Conservation (phyloP, 2,329 filamentous ascomycete genomes). For the Cytospora piceae region DNA sequence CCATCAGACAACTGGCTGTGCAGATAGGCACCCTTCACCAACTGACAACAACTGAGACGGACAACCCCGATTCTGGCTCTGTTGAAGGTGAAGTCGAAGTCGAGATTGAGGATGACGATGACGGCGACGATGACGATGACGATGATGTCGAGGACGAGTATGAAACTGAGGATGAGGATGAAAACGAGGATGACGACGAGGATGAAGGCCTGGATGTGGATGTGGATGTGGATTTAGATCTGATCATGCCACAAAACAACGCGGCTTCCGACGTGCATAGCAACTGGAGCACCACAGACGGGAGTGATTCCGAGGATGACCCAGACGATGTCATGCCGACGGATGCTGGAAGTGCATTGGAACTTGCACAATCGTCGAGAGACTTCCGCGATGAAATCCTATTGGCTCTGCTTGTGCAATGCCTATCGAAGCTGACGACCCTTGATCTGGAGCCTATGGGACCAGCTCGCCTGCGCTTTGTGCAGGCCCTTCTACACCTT, state of each 20-base stretch:
- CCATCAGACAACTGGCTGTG: background rate
- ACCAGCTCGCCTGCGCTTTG: constrained; percentile 3
- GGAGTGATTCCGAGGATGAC: constrained; percentile 9
- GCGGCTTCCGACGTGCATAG: constrained; percentile 11
- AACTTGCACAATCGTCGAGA: constrained; percentile 3
- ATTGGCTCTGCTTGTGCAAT: constrained; percentile 9
- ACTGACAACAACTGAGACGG: background rate
- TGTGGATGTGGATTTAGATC: background rate
- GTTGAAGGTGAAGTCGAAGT: background rate
- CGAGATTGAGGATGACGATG: constrained; percentile 9
- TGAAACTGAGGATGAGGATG: background rate
- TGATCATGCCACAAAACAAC: background rate
- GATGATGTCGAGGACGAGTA: too few relatives aligned
- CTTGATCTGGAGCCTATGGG: constrained; percentile 18
- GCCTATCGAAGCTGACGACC: constrained; percentile 5
- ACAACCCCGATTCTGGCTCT: background rate
- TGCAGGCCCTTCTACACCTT: constrained; percentile 8
- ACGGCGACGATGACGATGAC: background rate
- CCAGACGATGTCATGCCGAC: constrained; percentile 12
- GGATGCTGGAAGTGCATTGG: constrained; percentile 1
- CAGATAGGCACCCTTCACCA: background rate
- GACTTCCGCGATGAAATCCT: constrained; percentile 10
- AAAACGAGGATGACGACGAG: constrained; percentile 4
- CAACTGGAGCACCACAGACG: constrained; percentile 21
- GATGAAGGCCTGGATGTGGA: background rate